Evolutionary conservation across 2,329 filamentous ascomycete genomes (phyloP).

Genomic region (Teratosphaeria destructans): DNA sequence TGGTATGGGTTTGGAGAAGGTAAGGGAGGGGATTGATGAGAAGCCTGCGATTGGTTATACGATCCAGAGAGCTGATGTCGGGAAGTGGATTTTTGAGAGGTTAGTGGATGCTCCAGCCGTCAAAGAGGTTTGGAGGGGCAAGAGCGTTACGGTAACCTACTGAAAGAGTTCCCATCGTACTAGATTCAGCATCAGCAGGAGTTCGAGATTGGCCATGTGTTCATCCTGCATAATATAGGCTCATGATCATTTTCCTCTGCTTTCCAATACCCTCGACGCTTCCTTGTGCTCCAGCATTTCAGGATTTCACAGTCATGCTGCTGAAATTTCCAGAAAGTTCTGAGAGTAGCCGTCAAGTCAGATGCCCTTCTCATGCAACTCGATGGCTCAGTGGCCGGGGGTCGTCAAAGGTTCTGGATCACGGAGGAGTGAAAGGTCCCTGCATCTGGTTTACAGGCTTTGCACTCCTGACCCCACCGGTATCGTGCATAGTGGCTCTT

Average conservation of each 20-base stretch:
- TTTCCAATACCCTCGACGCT: neutral
- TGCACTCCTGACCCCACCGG: neutral
- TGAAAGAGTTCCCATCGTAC: neutral
- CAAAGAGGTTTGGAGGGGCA: neutral
- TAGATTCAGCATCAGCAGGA: neutral
- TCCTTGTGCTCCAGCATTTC: neutral
- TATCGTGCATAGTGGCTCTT: neutral
- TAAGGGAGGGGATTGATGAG: conserved; percentile 25
- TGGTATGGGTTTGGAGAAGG: conserved; percentile 16
- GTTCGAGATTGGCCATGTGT: neutral
- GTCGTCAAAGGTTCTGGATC: neutral
- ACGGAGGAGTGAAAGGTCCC: neutral
- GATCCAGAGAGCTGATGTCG: conserved; percentile 31
- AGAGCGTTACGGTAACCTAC: neutral
- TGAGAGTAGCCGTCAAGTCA: neutral
- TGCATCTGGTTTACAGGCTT: neutral
- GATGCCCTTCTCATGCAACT: neutral
- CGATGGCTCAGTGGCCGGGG: neutral
- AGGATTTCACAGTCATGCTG: neutral
- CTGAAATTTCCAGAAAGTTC: neutral
- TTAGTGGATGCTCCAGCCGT: conserved; percentile 14
- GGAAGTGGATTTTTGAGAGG: conserved; percentile 29
- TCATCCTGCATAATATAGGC: neutral
- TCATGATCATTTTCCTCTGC: neutral
- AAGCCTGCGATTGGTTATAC: conserved; percentile 29